Conservation (phyloP, 352 stramenopile species). For the Pythium monospermum region DNA sequence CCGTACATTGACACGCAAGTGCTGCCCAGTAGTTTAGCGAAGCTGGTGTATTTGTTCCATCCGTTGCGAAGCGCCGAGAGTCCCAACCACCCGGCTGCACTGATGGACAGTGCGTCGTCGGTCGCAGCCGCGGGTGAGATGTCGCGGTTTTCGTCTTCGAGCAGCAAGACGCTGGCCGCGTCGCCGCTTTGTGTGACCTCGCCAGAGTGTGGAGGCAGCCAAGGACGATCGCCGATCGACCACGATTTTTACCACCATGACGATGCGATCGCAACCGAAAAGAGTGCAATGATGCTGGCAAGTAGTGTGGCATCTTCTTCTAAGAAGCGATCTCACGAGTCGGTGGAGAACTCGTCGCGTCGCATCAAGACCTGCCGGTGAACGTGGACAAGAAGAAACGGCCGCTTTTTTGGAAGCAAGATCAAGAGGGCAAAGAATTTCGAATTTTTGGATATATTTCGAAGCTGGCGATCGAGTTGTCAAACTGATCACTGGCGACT, state of each 20-base stretch:
- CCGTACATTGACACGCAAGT: constrained; percentile 77
- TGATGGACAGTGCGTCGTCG: too few species aligned
- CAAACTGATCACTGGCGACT: too few species aligned
- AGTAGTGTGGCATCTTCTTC: constrained; percentile 9
- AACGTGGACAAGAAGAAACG: constrained; percentile 11
- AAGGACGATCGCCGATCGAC: constrained; percentile 64
- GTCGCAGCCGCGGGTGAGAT: constrained; percentile 6
- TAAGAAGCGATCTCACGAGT: constrained; percentile 21
- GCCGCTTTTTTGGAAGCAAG: too few species aligned
- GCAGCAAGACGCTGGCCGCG: constrained; percentile 12
- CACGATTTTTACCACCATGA: constrained; percentile 72
- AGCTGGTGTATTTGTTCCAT: constrained; percentile 73
- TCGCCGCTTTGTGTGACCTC: constrained; percentile 69
- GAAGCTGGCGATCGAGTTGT: too few species aligned
- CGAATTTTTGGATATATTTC: too few species aligned
- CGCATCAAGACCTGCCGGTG: constrained; percentile 19
- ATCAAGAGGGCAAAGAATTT: too few species aligned
- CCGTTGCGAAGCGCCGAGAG: constrained; percentile 52
- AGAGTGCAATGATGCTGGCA: constrained; percentile 13
- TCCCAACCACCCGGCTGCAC: constrained; percentile 25
- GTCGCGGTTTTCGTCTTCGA: constrained; percentile 3
- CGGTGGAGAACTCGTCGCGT: constrained; percentile 11
- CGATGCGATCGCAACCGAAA: constrained; percentile 15
- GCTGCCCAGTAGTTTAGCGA: constrained; percentile 61
- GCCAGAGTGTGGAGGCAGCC: constrained; percentile 61